phyloP scores from a whole-genome alignment of 108 stramenopile species.

The Conticribra guillardii region DNA sequence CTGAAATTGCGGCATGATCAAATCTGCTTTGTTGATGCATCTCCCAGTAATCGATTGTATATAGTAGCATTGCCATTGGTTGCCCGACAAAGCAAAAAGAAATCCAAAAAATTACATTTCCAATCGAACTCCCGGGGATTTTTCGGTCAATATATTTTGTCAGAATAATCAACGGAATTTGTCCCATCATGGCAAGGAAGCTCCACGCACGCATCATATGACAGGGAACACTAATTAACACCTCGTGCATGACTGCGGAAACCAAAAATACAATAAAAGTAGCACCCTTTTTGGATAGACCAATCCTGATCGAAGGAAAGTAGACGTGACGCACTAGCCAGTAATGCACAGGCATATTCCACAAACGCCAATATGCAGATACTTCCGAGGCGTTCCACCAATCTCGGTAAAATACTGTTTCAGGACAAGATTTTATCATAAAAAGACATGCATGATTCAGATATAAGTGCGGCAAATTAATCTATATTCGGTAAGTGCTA shows the following conservation, averaged over 20 bases:
- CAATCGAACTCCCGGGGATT: conserved; percentile 64
- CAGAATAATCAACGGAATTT: conserved; percentile 86
- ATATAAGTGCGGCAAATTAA: no score
- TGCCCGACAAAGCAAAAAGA: conserved; percentile 87
- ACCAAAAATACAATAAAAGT: conserved; percentile 88
- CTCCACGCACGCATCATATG: conserved; percentile 80
- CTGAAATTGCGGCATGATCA: neutral
- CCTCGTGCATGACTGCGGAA: conserved; percentile 92
- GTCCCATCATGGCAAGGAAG: conserved; percentile 93
- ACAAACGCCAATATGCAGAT: conserved; percentile 87
- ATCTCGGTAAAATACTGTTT: conserved; percentile 69
- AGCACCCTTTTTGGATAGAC: conserved; percentile 68
- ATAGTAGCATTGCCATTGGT: conserved; percentile 84
- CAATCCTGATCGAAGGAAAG: conserved; percentile 81
- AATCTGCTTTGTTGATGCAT: conserved; percentile 20
- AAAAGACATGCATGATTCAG: no score
- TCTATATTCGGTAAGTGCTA: neutral
- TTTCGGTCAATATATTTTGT: conserved; percentile 75
- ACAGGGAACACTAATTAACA: conserved; percentile 89
- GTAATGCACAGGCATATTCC: conserved; percentile 96
- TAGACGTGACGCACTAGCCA: conserved; percentile 94
- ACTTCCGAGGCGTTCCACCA: conserved; percentile 91
- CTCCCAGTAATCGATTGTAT: conserved; percentile 81
- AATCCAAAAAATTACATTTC: conserved; percentile 86
- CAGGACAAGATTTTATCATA: no score